Evolutionary conservation across 345 rosid species (phyloP).

Genomic region (Hypericum androsaemum): DNA sequence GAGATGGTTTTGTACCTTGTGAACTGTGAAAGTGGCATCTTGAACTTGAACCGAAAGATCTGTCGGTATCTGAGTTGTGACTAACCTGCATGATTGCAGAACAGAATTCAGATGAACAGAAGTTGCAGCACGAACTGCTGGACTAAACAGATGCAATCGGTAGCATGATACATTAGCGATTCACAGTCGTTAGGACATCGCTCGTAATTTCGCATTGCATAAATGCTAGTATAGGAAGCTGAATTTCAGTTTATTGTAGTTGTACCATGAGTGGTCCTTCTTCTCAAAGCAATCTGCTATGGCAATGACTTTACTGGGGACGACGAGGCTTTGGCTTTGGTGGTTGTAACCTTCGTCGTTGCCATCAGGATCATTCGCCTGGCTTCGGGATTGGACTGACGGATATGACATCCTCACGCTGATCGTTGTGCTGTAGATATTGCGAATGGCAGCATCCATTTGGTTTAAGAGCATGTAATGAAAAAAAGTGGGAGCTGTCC

Average conservation of each 20-base stretch:
- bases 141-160: neutral
- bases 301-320: conserved; percentile 35
- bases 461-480: too few relatives aligned
- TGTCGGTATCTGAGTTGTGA: conserved; percentile 47
- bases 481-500: too few relatives aligned
- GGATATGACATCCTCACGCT: neutral
- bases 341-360: conserved; percentile 7
- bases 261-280: conserved; percentile 55
- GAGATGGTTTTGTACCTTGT: conserved; percentile 42
- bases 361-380: conserved; percentile 22
- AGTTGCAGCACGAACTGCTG: neutral
- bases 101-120: neutral
- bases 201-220: neutral
- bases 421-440: too few relatives aligned
- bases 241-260: conserved; percentile 1
- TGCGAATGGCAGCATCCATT: too few relatives aligned
- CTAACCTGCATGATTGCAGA: conserved; percentile 43
- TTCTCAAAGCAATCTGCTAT: conserved; percentile 37
- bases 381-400: conserved; percentile 1
- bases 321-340: conserved; percentile 31
- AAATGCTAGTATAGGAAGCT: neutral
- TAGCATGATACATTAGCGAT: too few relatives aligned
- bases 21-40: conserved; percentile 51
- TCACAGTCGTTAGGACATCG: too few relatives aligned
- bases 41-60: conserved; percentile 61